Conservation (phyloP, 2,329 filamentous ascomycete genomes). For the Fusarium algeriense region DNA sequence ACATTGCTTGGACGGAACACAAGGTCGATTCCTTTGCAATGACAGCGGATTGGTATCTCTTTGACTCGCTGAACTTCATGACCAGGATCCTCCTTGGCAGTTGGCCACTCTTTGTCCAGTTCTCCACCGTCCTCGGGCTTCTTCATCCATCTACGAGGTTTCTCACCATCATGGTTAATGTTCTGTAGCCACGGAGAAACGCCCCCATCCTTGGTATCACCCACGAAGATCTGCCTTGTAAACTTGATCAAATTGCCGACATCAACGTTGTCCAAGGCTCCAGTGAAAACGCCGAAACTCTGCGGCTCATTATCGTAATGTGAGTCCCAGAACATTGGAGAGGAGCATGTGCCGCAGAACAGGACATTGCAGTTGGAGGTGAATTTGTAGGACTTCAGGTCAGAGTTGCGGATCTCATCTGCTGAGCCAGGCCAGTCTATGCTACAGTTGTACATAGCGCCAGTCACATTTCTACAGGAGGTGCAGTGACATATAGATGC, state of each 20-base stretch:
- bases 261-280: constrained; percentile 51
- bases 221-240: constrained; percentile 58
- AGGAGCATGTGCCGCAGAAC: constrained; percentile 60
- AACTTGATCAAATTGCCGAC: constrained; percentile 49
- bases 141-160: constrained; percentile 47
- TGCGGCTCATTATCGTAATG: constrained; percentile 2
- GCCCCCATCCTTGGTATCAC: constrained; percentile 66
- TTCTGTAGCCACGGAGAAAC: constrained; percentile 60
- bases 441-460: constrained; percentile 55
- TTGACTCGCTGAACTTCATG: constrained; percentile 29
- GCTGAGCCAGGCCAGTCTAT: constrained; percentile 36
- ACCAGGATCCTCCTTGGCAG: constrained; percentile 9
- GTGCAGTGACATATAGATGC: constrained; percentile 62
- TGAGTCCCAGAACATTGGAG: constrained; percentile 57
- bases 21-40: constrained; percentile 61
- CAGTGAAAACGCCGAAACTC: constrained; percentile 53
- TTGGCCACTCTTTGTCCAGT: constrained; percentile 51
- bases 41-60: constrained; percentile 57
- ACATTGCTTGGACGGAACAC: constrained; percentile 52
- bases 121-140: constrained; percentile 40
- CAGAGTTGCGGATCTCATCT: constrained; percentile 34
- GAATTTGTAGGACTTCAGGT: constrained; percentile 55
- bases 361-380: constrained; percentile 50
- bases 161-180: constrained; percentile 48
- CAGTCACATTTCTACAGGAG: constrained; percentile 61